These are phyloP conservation scores for Rhizophagus sp. DNA, from an alignment of 192 early-diverging fungal species.

Conservation along the genomic window DNA sequence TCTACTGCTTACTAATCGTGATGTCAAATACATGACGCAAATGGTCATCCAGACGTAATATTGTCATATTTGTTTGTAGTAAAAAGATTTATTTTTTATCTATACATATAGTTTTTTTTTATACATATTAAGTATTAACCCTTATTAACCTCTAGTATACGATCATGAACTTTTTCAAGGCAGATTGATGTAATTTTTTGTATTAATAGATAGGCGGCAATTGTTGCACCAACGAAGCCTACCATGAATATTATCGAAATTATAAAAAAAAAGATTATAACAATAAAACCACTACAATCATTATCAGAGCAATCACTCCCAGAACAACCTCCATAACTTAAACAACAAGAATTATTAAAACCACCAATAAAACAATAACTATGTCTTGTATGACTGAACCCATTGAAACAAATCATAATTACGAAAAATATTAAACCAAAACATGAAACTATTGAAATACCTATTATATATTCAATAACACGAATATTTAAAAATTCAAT, in stretches of 20 bases:
- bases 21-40: too few species aligned
- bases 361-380: not conserved
- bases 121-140: not conserved
- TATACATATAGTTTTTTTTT: too few species aligned
- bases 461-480: not conserved
- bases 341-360: not conserved
- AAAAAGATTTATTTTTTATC: too few species aligned
- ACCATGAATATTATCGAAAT: not conserved
- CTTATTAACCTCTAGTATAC: not conserved
- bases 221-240: not conserved
- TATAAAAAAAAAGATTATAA: not conserved
- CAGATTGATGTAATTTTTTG: not conserved
- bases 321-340: not conserved
- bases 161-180: not conserved
- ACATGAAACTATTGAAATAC: constrained; percentile 1
- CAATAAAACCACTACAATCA: not conserved
- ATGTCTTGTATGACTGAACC: not conserved
- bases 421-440: not conserved
- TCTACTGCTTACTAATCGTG: too few species aligned
- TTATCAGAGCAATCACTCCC: not conserved
- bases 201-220: constrained; percentile 2
- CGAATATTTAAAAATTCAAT: not conserved
- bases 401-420: not conserved
- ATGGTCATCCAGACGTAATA: too few species aligned
- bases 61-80: too few species aligned